phyloP scores from a whole-genome alignment of 1,139 yeast genomes.

The Candida tunisiensis region DNA sequence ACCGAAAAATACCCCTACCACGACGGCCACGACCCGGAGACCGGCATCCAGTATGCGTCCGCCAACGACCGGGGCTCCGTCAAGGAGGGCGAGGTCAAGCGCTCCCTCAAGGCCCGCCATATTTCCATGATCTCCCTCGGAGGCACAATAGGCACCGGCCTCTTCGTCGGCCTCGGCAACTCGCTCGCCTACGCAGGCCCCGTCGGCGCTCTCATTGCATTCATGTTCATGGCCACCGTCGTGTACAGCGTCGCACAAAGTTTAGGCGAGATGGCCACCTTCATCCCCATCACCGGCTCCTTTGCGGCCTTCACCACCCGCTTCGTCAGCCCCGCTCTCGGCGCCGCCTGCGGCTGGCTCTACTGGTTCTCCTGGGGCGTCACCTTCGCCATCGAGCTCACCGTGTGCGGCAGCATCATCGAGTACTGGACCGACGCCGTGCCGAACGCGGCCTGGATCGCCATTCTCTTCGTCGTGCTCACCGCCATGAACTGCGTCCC shows the following conservation, averaged over 20 bases:
- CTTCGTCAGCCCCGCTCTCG: conserved; percentile 51
- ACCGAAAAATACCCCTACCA: no score
- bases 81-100: neutral
- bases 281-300: conserved; percentile 56
- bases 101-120: conserved; percentile 15
- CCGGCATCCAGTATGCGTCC: no score
- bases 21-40: no score
- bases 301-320: conserved; percentile 37
- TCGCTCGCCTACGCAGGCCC: conserved; percentile 65
- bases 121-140: conserved; percentile 70
- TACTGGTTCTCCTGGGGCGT: conserved; percentile 66
- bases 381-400: conserved; percentile 67
- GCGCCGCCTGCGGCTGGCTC: conserved; percentile 67
- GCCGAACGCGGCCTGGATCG: conserved; percentile 20
- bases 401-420: conserved; percentile 61
- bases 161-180: conserved; percentile 58
- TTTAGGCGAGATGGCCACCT: conserved; percentile 73
- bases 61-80: no score
- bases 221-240: conserved; percentile 40
- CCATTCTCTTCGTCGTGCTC: conserved; percentile 33
- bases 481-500: conserved; percentile 52
- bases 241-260: conserved; percentile 52
- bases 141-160: conserved; percentile 74
- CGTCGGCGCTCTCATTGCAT: conserved; percentile 54
- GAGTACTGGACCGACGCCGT: conserved; percentile 71